Base-by-base conservation (phyloP, 2,329 filamentous ascomycete genomes). In the Dissoconium aciculare region DNA sequence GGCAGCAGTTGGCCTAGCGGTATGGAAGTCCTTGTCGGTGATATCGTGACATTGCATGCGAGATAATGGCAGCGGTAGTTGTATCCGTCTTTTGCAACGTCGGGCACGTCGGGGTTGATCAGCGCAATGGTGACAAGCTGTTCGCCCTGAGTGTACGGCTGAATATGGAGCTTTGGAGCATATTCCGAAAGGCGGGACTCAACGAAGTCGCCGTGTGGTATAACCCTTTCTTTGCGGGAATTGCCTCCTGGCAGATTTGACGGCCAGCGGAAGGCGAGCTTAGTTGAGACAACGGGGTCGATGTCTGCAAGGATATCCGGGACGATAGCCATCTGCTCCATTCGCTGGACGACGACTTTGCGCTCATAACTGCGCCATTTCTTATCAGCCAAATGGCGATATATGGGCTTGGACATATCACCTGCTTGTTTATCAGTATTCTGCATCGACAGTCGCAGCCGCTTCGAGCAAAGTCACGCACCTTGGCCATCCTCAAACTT, bases 401-500 rank as follows among this genome's bases (percentile, higher is more conserved):
- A 98, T 52, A 98, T 85, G 40, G 87, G 87, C 57, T 92, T 92
- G 62, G 72, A 77, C 83, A 95, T 87, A 57, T 95, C 84, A 42
- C 79, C 85, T 94, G 42, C 34, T 29, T 26, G 15, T 21, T 11
- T 13, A 16, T 35, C 23, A 36, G 32, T 27, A 30, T 1, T 28
- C 9, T 15, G n/a, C 14, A 11, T 28, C 11, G 11, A 14, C n/a
- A 16, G 13, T 2, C 5, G 13, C 5, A 35, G 14, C 5, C 13
- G 15, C 5, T 15, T 2, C 15, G 8, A 5, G 9, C 5, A 26
- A 11, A 27, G 13, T 11, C 5, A 55, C 69, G 46, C 63, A 93
- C 87, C 84, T 47, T 77, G 58, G 14, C 85, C 84, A 56, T 95
- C 85, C 54, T 98, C 89, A 44, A 92, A 95, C 43, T 71, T 76